Percentiles rank a stretch among this genome's conserved stretches.
phyloP scores from a whole-genome alignment of 139 green algal genomes.

The Tetradesmus lagerheimii region DNA sequence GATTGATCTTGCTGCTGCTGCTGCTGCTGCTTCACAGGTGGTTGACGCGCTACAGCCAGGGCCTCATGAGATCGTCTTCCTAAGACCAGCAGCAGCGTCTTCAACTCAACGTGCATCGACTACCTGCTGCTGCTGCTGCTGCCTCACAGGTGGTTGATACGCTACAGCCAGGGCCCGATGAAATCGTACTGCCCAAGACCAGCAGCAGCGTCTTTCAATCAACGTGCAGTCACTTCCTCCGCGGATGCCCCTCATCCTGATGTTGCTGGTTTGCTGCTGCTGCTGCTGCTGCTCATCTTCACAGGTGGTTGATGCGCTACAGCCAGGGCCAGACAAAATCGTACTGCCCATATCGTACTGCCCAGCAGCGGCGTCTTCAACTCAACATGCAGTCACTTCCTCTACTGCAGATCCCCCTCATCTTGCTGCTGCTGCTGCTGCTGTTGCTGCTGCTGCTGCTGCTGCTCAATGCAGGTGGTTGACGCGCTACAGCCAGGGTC shows the following conservation, averaged over 20 bases:
- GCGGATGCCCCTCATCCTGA: no score
- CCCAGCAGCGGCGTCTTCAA: conserved; percentile 73
- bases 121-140: background rate
- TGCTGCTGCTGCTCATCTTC: conserved; percentile 71
- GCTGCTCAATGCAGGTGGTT: no score
- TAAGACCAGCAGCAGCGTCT: no score
- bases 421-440: background rate
- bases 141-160: conserved; percentile 60
- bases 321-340: conserved; percentile 66
- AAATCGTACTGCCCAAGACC: conserved; percentile 83
- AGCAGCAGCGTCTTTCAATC: conserved; percentile 70
- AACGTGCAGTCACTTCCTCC: background rate
- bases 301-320: no score
- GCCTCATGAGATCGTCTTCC: background rate
- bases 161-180: conserved; percentile 64
- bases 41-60: no score
- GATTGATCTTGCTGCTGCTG: conserved; percentile 59
- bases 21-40: conserved; percentile 58
- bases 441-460: conserved; percentile 2
- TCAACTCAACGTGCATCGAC: background rate
- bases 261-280: conserved; percentile 42
- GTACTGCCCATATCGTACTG: conserved; percentile 83
- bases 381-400: background rate
- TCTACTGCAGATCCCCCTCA: no score
- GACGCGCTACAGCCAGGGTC: background rate